Percentiles rank a stretch among this genome's conserved stretches.
Conservation (phyloP, 2,329 filamentous ascomycete species). For the Emergomyces orientalis region DNA sequence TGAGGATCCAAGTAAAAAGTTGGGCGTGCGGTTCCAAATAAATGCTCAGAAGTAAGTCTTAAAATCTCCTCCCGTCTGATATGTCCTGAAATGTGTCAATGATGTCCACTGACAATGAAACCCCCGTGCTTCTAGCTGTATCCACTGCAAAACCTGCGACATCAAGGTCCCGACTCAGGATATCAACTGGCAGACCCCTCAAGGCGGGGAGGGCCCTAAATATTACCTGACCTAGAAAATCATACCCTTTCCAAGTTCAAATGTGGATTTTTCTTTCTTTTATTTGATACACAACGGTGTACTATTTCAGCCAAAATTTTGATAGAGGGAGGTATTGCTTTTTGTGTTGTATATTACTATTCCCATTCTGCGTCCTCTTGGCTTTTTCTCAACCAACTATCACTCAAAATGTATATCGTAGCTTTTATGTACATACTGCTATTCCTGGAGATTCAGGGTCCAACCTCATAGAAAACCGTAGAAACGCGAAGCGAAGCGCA, state of each 20-base stretch:
- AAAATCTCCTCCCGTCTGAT: conserved; percentile 1
- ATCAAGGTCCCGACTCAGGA: conserved; percentile 96
- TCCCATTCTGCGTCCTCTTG: conserved; percentile 2
- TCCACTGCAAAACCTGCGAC: conserved; percentile 99
- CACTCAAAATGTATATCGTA: neutral
- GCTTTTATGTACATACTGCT: neutral
- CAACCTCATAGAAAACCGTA: neutral
- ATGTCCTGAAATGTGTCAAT: neutral
- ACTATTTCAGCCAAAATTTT: neutral
- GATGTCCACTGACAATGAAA: neutral
- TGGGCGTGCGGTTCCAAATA: conserved; percentile 93
- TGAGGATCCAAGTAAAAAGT: conserved; percentile 75
- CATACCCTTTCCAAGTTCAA: conserved; percentile 1
- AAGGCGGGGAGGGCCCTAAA: conserved; percentile 71
- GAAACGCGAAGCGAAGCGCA: neutral
- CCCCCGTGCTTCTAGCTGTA: conserved; percentile 56
- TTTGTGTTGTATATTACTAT: conserved; percentile 2
- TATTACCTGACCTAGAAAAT: conserved; percentile 48
- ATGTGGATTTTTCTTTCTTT: neutral
- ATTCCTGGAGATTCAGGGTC: neutral
- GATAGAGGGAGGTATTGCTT: neutral
- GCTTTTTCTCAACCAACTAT: neutral
- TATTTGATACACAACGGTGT: neutral
- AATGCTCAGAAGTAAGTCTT: conserved; percentile 82
- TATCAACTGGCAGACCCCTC: conserved; percentile 93